Evolutionary conservation across 345 rosid genomes (phyloP).

Genomic region (Euphorbia tirucalli): DNA sequence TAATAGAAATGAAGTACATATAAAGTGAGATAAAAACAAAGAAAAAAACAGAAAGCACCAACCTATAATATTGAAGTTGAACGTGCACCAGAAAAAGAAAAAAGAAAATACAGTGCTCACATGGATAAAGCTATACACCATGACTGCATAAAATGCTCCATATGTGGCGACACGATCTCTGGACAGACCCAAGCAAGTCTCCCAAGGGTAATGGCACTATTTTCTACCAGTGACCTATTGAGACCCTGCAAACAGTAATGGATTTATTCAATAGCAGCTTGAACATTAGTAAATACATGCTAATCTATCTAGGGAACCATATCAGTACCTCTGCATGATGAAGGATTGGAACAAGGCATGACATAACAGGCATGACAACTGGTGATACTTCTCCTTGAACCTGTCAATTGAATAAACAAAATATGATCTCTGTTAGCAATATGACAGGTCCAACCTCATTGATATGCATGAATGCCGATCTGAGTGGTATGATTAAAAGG

Average conservation of each 20-base stretch:
- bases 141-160: constrained; percentile 95
- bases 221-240: constrained; percentile 79
- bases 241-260: constrained; percentile 47
- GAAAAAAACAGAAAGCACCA: too few species aligned
- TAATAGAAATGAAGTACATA: too few species aligned
- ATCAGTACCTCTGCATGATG: constrained; percentile 61
- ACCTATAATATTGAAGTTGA: not conserved
- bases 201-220: constrained; percentile 95
- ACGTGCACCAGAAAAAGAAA: not conserved
- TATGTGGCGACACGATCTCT: constrained; percentile 83
- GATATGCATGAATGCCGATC: not conserved
- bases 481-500: not conserved
- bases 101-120: constrained; percentile 40
- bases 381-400: constrained; percentile 84
- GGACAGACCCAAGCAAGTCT: constrained; percentile 98
- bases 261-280: not conserved
- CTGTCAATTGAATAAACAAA: constrained; percentile 31
- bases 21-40: too few species aligned
- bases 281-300: not conserved
- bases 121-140: constrained; percentile 88
- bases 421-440: not conserved
- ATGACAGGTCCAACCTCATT: not conserved
- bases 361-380: constrained; percentile 60
- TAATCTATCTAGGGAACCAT: not conserved
- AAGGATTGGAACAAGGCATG: constrained; percentile 71